Evolutionary conservation across 352 stramenopile species (phyloP), one percentile per base, ranked within the genome.

Genomic region (Phytophthora sojae): DNA sequence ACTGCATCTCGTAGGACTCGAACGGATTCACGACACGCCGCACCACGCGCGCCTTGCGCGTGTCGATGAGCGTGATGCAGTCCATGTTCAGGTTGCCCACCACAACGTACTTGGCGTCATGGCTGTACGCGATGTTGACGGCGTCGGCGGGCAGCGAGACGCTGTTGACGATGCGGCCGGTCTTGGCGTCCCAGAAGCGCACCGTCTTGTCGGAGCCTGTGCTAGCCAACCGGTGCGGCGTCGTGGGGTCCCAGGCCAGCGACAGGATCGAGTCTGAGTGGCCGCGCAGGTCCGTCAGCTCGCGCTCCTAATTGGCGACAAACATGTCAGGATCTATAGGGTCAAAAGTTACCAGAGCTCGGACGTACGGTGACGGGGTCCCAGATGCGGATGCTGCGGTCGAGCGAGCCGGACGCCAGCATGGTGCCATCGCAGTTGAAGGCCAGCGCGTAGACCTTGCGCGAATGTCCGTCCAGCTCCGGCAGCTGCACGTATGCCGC

Each of bases 111-210:
- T 94, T 94, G 60, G 81, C 86, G 56, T 96, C 89, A 53, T 85
- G 77, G 64, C 81, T 93, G 72, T 93, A 96, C 4, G 89, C 83
- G 42, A 96, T 84, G 65, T 93, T 95, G 23, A 93, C 71, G 57
- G 85, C 83, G 42, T 93, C 85, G 69, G 73, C 88, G 69, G 86
- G 83, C 12, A 95, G 72, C 56, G 87, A 91, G 42, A 95, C 86
- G 61, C 81, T 94, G 67, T 93, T 82, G 64, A 82, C 69, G 61
- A 94, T 92, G 64, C 90, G 90, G 67, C 86, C 80, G 25, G 75
- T 89, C 77, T 94, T 96, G 69, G 78, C 64, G 74, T 96, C 86
- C 89, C 89, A 96, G 44, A 95, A 81, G 66, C 89, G 89, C 62
- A 96, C 88, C 1, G 86, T 94, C 79, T 94, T 94, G 80, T 96